phyloP scores from a whole-genome alignment of 305 asterid species.

The Caryopteris hybrid region DNA sequence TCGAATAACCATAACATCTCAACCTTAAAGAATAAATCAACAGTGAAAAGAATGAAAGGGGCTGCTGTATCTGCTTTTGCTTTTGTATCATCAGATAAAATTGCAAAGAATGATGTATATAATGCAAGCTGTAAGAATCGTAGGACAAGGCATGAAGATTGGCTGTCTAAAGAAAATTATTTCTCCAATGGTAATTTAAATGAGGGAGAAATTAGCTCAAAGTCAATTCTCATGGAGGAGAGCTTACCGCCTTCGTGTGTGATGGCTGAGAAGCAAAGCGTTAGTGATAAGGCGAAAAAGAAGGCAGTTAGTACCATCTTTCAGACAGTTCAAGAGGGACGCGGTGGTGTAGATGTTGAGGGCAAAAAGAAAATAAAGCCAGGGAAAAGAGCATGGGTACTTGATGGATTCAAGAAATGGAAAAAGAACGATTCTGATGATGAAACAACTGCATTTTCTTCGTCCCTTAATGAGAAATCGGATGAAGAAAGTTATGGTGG shows the following conservation, averaged over 20 bases:
- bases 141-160: background rate
- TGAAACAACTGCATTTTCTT: constrained; percentile 37
- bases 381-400: constrained; percentile 51
- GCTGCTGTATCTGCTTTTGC: constrained; percentile 54
- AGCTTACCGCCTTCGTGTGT: constrained; percentile 29
- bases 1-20: constrained; percentile 19
- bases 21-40: constrained; percentile 25
- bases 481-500: constrained; percentile 31
- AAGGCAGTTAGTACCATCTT: constrained; percentile 39
- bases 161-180: background rate
- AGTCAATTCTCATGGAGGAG: constrained; percentile 62
- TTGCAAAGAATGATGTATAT: constrained; percentile 23
- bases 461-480: constrained; percentile 36
- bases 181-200: constrained; percentile 34
- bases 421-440: constrained; percentile 48
- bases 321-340: constrained; percentile 29
- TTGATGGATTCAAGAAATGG: constrained; percentile 83
- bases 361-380: constrained; percentile 26
- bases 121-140: background rate
- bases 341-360: constrained; percentile 14
- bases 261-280: constrained; percentile 30
- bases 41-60: constrained; percentile 46
- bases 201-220: constrained; percentile 33
- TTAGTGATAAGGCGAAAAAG: constrained; percentile 32
- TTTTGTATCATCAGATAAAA: constrained; percentile 38